phyloP scores from a whole-genome alignment of 2,329 filamentous ascomycete species.

The Tolypocladium sp. region DNA sequence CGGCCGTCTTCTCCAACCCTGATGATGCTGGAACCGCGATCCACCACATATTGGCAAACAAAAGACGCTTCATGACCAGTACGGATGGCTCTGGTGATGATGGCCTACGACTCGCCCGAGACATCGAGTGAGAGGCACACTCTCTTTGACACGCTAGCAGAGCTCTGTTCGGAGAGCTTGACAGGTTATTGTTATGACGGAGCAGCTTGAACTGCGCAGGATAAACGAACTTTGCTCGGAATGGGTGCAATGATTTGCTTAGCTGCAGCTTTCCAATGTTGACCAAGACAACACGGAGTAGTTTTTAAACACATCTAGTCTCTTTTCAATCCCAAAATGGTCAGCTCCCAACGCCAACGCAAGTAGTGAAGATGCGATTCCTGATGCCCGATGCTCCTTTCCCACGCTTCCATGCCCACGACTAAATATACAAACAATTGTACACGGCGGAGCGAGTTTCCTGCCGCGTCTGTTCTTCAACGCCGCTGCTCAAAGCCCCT shows the following conservation, averaged over 20 bases:
- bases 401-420: not conserved
- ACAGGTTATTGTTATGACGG: not conserved
- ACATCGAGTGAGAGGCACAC: not conserved
- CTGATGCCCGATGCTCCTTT: not conserved
- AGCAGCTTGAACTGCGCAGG: constrained; percentile 4
- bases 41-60: not conserved
- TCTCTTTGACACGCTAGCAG: not conserved
- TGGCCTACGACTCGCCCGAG: not conserved
- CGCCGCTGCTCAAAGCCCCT: not conserved
- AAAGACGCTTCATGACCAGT: not conserved
- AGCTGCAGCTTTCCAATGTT: not conserved
- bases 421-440: not conserved
- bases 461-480: not conserved
- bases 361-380: not conserved
- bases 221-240: constrained; percentile 1
- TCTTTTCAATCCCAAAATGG: not conserved
- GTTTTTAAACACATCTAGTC: not conserved
- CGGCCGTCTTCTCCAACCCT: not conserved
- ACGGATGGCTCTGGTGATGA: not conserved
- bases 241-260: not conserved
- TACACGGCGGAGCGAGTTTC: not conserved
- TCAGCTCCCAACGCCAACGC: not conserved
- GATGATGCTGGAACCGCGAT: not conserved
- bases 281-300: constrained; percentile 1
- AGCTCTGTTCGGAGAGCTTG: not conserved